A percentile compares a stretch with the other conserved stretches of the same genome.
Evolutionary conservation across 2,329 filamentous ascomycete species (phyloP).

Genomic region (Aspergillus brunneoviolaceus): DNA sequence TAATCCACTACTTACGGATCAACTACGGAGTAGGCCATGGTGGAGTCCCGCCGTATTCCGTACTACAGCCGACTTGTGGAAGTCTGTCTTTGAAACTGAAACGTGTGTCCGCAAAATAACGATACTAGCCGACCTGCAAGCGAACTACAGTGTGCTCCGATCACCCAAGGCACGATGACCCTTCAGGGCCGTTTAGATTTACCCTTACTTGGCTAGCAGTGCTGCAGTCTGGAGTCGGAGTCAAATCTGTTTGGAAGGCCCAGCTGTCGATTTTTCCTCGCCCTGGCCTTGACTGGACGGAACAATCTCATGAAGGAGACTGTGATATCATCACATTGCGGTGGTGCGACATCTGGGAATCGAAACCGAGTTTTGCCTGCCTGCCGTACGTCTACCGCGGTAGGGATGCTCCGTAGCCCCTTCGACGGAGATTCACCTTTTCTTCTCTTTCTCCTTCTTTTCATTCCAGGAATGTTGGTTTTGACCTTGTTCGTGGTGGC

Average conservation of each 20-base stretch:
- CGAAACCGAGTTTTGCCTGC: not conserved
- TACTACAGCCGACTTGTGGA: not conserved
- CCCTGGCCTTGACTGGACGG: not conserved
- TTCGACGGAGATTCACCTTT: not conserved
- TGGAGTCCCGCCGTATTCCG: not conserved
- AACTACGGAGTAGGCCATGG: not conserved
- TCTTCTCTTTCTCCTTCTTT: not conserved
- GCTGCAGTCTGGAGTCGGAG: not conserved
- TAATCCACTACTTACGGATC: not conserved
- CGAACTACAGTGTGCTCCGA: constrained; percentile 6
- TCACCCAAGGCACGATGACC: not conserved
- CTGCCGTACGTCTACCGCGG: not conserved
- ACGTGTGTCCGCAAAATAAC: not conserved
- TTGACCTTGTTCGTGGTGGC: constrained; percentile 1
- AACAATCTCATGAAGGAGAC: not conserved
- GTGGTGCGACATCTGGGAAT: not conserved
- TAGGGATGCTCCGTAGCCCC: not conserved
- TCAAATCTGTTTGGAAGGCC: not conserved
- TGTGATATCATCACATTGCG: not conserved
- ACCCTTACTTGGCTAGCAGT: not conserved
- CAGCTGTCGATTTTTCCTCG: not conserved
- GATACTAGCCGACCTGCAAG: constrained; percentile 12
- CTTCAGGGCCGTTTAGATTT: not conserved
- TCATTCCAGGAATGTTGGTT: constrained; percentile 11
- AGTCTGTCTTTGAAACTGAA: not conserved